Conservation (phyloP, 345 rosid species). For the rapeseed (Brassica napus) region Da-Ae NC_063449.1:42395501-42396000, state of each 20-base stretch:
- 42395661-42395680: slow-evolving; percentile 28
- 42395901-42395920: slow-evolving; percentile 52
- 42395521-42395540: slow-evolving; percentile 26
- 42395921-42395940: slow-evolving; percentile 67
- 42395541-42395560: slow-evolving; percentile 32
- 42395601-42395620: slow-evolving; percentile 26
- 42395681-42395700: slow-evolving; percentile 17
- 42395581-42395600: slow-evolving; percentile 2
- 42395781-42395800: slow-evolving; percentile 53
- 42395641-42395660: slow-evolving; percentile 26
- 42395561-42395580: slow-evolving; percentile 8
- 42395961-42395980: slow-evolving; percentile 92
- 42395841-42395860: slow-evolving; percentile 52
- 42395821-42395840: slow-evolving; percentile 55
- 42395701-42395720: slow-evolving; percentile 4
- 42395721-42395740: slow-evolving; percentile 20
- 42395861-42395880: slow-evolving; percentile 66
- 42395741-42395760: slow-evolving; percentile 36
- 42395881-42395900: slow-evolving; percentile 53
- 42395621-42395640: slow-evolving; percentile 22
- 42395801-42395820: slow-evolving; percentile 50
- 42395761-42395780: slow-evolving; percentile 49
- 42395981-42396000: slow-evolving; percentile 78
- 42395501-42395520: slow-evolving; percentile 12
- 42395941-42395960: slow-evolving; percentile 98